Evolutionary conservation across 345 rosid genomes (phyloP), one percentile per base, ranked within the genome.

Genomic region (Conringia planisiliqua): DNA sequence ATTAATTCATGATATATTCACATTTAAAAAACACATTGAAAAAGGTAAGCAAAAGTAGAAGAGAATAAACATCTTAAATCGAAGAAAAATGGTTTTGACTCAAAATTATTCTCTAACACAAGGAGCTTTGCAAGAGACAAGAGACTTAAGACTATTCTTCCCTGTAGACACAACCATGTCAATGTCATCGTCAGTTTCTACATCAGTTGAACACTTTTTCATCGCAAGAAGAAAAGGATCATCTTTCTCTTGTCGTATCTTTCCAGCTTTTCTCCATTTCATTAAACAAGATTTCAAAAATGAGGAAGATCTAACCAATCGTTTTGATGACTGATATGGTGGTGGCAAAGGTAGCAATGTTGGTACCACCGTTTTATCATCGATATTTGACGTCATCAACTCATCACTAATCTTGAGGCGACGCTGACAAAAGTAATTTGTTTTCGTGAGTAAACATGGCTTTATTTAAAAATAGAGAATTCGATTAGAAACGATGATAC

Each of bases 41-140:
- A 27, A 47, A 16, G 10, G 10, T 12, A 59, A 20, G 2, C 24
- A 24, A 27, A 18, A 24, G 50, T 17, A 9, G n/a, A 27, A 59
- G 36, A 46, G 8, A 59, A 39, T 22, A 50, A 27, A 27, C 11
- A 62, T 62, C 20, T 26, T 10, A 46, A 20, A 57, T 22, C 46
- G 48, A 44, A 43, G 24, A 30, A 30, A 20, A 59, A 43, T 1
- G 14, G 2, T n/a, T 22, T 22, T 12, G 27, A 54, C 32, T 7
- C 5, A 39, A 60, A 30, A 48, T 6, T 51, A 68, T 22, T 60
- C 46, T 32, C 24, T 60, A 51, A 68, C 57, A 51, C 63, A 7
- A 60, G 68, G 69, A 68, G 46, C 55, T 60, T 40, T 51, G 63
- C 73, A 60, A 75, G 68, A 60, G 51, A 75, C 54, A n/a, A 75